Base-by-base conservation (phyloP, 208 protist species). In the Naegleria gruberi region DNA sequence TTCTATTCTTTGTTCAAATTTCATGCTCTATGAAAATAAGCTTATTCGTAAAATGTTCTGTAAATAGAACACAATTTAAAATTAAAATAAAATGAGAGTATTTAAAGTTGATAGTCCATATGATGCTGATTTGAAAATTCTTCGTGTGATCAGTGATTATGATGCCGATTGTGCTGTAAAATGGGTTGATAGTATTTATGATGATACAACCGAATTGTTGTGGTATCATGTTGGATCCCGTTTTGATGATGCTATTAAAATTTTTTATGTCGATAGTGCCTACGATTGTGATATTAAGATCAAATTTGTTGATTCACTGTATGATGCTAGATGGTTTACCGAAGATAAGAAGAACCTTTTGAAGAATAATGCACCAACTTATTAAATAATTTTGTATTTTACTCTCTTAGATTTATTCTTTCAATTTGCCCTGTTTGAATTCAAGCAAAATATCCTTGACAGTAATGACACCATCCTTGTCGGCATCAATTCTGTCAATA, bases 311-410 rank as follows among this genome's bases (percentile, higher is more conserved):
- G 43, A 55, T 42, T 55, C 43, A 5, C 2, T 30, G 1, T 87
- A 55, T 55, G 83, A 87, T 55, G 83, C 55, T 10, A 41, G 34
- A 55, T 87, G 83, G 83, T 40, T 87, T 5, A 87, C 34, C 5
- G 83, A 87, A 87, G 44, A 55, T 34, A 87, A 87, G 83, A 87
- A 87, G 43, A 46, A 87, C n/a, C n/a, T 87, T 6, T 55, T 87
- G n/a, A 41, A 42, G 26, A 87, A 87, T 19, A 87, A 87, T 55
- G 8, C 12, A 30, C 37, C 12, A 84, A 23, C 17, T 30, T 17
- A 44, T 7, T 44, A 82, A 82, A 82, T 30, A 82, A 43, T 40
- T 82, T 82, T 82, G 23, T 65, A 65, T 26, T 7, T n/a, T 37
- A 5, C 65, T 5, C 5, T n/a, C 7, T 37, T 40, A 81, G 7